These are phyloP conservation scores for Rhexocercosporidium sp. DNA, from an alignment of 2,329 filamentous ascomycete species.

Conservation along the genomic window DNA sequence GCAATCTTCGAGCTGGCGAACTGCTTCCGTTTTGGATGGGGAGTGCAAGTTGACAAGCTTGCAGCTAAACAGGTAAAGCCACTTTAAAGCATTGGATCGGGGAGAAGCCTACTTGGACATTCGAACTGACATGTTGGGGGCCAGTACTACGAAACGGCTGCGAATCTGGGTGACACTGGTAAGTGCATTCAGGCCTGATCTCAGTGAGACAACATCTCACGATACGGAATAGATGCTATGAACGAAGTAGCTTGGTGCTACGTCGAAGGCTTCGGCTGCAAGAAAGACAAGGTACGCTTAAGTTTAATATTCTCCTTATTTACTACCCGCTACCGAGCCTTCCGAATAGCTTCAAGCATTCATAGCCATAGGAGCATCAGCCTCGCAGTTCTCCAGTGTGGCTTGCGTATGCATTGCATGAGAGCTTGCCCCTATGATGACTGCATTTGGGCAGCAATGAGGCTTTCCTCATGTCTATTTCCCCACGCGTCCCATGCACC, in stretches of 20 bases:
- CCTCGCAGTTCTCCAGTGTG: slow-evolving; percentile 35
- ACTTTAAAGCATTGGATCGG: slow-evolving; percentile 32
- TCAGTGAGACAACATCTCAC: slow-evolving; percentile 31
- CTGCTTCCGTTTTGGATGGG: slow-evolving; percentile 94
- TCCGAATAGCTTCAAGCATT: slow-evolving; percentile 36
- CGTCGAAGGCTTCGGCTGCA: slow-evolving; percentile 93
- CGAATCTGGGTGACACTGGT: slow-evolving; percentile 90
- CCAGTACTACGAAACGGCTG: slow-evolving; percentile 96
- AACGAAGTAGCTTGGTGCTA: slow-evolving; percentile 97
- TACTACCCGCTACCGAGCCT: slow-evolving; percentile 24
- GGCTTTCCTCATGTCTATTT: slow-evolving; percentile 33
- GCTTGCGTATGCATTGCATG: slow-evolving; percentile 35
- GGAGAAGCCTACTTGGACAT: slow-evolving; percentile 29
- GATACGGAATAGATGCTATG: slow-evolving; percentile 76
- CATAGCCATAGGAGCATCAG: slow-evolving; percentile 32
- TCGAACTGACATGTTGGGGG: slow-evolving; percentile 42
- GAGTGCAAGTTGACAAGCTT: slow-evolving; percentile 81
- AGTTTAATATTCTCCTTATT: slow-evolving; percentile 10
- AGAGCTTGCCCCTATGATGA: slow-evolving; percentile 29
- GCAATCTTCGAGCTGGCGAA: slow-evolving; percentile 96
- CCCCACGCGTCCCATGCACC: slow-evolving; percentile 32
- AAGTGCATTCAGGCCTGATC: slow-evolving; percentile 41
- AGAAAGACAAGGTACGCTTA: slow-evolving; percentile 94
- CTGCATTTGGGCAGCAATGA: slow-evolving; percentile 53
- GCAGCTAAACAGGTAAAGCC: slow-evolving; percentile 74